Evolutionary conservation across 352 stramenopile species (phyloP).

Genomic region (Halophytophthora polymorphica): DNA sequence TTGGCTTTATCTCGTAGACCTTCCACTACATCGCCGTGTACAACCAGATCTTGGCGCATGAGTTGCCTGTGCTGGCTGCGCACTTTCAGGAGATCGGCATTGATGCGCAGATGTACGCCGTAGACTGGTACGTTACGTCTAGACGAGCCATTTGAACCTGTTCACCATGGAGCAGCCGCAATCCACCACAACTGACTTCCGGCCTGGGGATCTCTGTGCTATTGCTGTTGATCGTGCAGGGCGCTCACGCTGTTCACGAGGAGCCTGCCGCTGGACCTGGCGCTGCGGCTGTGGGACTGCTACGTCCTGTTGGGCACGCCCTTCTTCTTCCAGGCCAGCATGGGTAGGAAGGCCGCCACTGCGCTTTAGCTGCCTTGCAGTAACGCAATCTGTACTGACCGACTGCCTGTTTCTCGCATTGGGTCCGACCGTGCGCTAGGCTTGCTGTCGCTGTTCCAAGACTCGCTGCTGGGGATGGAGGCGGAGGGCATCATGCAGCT

Average conservation of each 20-base stretch:
- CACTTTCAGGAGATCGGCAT: slow-evolving; percentile 78
- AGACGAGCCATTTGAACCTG: too few relatives aligned
- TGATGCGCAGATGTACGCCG: slow-evolving; percentile 83
- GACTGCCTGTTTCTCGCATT: slow-evolving; percentile 4
- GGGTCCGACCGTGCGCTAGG: slow-evolving; percentile 26
- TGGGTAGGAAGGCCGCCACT: slow-evolving; percentile 39
- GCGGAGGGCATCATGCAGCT: slow-evolving; percentile 76
- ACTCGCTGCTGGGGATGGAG: slow-evolving; percentile 67
- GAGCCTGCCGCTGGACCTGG: slow-evolving; percentile 67
- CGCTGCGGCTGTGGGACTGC: slow-evolving; percentile 80
- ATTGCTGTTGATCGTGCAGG: slow-evolving; percentile 25
- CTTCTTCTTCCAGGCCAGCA: slow-evolving; percentile 87
- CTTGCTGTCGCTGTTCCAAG: slow-evolving; percentile 67
- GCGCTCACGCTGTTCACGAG: slow-evolving; percentile 78
- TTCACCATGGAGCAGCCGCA: too few relatives aligned
- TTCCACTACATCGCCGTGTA: slow-evolving; percentile 82
- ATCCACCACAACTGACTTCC: too few relatives aligned
- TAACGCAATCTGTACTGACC: not conserved
- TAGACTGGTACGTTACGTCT: slow-evolving; percentile 65
- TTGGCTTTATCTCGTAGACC: slow-evolving; percentile 37
- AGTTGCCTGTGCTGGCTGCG: slow-evolving; percentile 53
- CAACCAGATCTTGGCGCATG: slow-evolving; percentile 78
- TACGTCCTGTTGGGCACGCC: slow-evolving; percentile 75
- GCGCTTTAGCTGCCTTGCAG: not conserved
- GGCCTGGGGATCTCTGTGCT: not conserved